Base-by-base conservation (phyloP, 768 basidiomycete genomes). In the Lenzites betulinus region DNA sequence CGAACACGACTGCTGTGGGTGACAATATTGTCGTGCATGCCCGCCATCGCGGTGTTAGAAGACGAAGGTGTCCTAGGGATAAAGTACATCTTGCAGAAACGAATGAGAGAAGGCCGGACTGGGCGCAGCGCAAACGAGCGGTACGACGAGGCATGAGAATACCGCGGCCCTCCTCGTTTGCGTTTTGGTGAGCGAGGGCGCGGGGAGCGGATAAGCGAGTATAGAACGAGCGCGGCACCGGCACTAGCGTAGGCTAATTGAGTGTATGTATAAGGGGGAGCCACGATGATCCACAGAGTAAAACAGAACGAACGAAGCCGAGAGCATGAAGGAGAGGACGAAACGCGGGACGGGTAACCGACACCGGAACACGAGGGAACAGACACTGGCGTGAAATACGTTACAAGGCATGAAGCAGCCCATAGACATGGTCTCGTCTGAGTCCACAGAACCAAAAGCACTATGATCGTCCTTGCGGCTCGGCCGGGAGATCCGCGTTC, bases 81-180 rank as follows among this genome's bases (percentile, higher is more conserved):
- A 53, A 15, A 20, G 51, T 53, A 55, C 44, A 55, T 35, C 43
- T 43, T 46, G 44, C 54, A 20, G 4, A 47, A 36, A 25, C n/a
- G 35, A 15, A 22, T n/a, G 26, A n/a, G 20, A 6, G 22, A 33
- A 36, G 39, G n/a, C 23, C 8, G 38, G 16, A 16, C 11, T 15
- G n/a, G 15, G 20, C 25, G 12, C 16, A 33, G 28, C 26, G 5
- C 23, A 8, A 30, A 43, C 25, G 43, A n/a, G 38, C 4, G 35
- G 35, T 36, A 39, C 15, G 15, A 39, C 38, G 4, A 39, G 38
- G 38, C 4, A 16, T 13, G 11, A 39, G 38, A 39, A 13, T 39
- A 39, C 6, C 13, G 15, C 6, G 30, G 6, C 30, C 30, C 30
- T 33, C 30, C 30, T 33, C 6, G 11, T 33, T 33, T 33, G 30